Percentiles rank a stretch among this genome's conserved stretches.
phyloP scores from a whole-genome alignment of 495 filamentous ascomycete genomes.

The Echria macrotheca region DNA sequence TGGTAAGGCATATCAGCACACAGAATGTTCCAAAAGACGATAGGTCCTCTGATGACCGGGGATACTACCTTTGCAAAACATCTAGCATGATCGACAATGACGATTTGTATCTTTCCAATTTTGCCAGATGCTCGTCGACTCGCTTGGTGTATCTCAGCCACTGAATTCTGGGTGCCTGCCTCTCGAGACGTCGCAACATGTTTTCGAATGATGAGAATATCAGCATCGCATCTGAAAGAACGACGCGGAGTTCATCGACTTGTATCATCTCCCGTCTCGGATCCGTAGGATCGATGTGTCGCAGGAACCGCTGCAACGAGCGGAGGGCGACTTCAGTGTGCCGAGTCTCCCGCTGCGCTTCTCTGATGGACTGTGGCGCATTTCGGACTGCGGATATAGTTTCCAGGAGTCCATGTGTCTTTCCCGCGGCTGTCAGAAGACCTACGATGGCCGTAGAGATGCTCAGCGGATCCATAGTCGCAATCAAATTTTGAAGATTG shows the following conservation, averaged over 20 bases:
- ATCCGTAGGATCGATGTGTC: background rate
- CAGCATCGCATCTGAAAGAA: conserved; percentile 9
- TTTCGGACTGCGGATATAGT: background rate
- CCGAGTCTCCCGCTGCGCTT: conserved; percentile 1
- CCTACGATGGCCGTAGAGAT: conserved; percentile 10
- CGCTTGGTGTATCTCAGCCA: conserved; percentile 1
- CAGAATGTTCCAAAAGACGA: too few relatives aligned
- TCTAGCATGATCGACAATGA: conserved; percentile 11
- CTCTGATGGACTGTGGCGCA: conserved; percentile 6
- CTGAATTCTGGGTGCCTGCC: background rate
- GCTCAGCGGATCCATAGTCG: conserved; percentile 13
- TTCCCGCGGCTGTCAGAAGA: conserved; percentile 3
- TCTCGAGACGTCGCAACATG: background rate
- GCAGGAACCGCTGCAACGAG: background rate
- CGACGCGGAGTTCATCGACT: conserved; percentile 10
- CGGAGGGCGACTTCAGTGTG: conserved; percentile 7
- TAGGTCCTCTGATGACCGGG: too few relatives aligned
- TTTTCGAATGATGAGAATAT: conserved; percentile 6
- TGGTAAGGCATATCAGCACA: too few relatives aligned
- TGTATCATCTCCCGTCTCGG: conserved; percentile 2
- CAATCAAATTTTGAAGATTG: too few relatives aligned
- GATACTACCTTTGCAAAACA: conserved; percentile 10
- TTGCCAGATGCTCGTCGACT: conserved; percentile 10
- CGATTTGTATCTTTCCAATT: conserved; percentile 7
- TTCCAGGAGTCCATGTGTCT: conserved; percentile 1